Evolutionary conservation across 2,329 filamentous ascomycete genomes (phyloP), one percentile per base, ranked within the genome.

Genomic region (Aspergillus floridensis): DNA sequence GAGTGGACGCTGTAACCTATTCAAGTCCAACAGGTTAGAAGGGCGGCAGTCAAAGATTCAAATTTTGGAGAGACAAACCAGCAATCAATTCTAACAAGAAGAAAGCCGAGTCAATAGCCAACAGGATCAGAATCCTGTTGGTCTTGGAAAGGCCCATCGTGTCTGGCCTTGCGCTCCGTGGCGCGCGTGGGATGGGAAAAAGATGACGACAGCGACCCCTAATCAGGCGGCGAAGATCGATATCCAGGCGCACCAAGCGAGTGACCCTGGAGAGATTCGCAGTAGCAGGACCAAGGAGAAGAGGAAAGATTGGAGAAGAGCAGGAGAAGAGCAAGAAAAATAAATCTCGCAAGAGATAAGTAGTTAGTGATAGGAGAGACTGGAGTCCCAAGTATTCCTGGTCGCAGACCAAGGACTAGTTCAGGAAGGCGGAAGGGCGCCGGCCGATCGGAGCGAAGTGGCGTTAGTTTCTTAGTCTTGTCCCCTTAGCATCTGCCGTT

Each of bases 101-200:
- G 81, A 99, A 99, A 46, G 85, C 83, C 55, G 88, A 83, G 78
- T 98, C 93, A 72, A 99, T 96, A 64, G 81, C 89, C 74, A 99
- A 87, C 84, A 99, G 91, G 75, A 97, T 89, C 78, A 90, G 85
- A 75, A 99, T 98, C 76, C 93, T 88, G 69, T 89, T 91, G 66
- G 89, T 90, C 78, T 99, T 99, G 72, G 93, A 96, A 83, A 93
- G 90, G 65, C 84, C 89, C 92, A 96, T 96, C 51, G 46, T 68
- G 56, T 60, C 54, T 50, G 49, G 50, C 53, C 53, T 59, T 63
- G 64, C 59, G 66, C 63, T 61, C 67, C 70, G 68, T 66, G 46
- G 38, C 21, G 51, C 41, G 50, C 32, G 16, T 44, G 14, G 62
- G 65, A 48, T 22, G 31, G 35, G 41, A 41, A 46, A 38, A 22